Conservation (phyloP, 2,329 filamentous ascomycete species). For the Hypoxylon sp. region DNA sequence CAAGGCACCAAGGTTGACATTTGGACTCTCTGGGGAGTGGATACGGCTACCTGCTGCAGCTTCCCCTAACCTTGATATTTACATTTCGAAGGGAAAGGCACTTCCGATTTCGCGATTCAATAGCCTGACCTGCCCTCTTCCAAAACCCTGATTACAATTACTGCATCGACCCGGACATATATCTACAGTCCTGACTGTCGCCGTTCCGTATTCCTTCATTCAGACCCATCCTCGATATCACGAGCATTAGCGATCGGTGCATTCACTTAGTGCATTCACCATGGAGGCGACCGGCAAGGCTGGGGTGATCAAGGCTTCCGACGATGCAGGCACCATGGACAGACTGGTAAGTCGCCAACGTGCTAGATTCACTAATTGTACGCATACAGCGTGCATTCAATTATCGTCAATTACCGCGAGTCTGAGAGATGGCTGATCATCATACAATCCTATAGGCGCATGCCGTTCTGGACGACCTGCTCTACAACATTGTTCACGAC, state of each 20-base stretch:
- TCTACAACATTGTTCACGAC: constrained; percentile 80
- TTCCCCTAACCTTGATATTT: constrained; percentile 25
- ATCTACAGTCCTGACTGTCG: constrained; percentile 3
- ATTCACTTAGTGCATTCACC: constrained; percentile 30
- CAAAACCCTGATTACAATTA: constrained; percentile 15
- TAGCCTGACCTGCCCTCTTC: constrained; percentile 5
- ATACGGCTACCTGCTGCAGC: constrained; percentile 18
- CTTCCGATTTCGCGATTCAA: too few relatives aligned
- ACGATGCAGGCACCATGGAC: constrained; percentile 62
- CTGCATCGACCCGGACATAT: constrained; percentile 8
- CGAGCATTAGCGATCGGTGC: constrained; percentile 8
- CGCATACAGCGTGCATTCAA: neutral
- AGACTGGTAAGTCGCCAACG: constrained; percentile 61
- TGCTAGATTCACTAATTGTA: constrained; percentile 16
- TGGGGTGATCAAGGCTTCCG: constrained; percentile 62
- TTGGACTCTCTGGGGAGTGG: constrained; percentile 12
- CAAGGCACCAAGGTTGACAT: neutral
- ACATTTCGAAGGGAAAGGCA: constrained; percentile 12
- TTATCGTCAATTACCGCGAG: constrained; percentile 19
- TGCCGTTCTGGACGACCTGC: constrained; percentile 74
- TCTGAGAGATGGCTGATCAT: constrained; percentile 13
- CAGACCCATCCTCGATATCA: constrained; percentile 7
- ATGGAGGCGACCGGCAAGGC: constrained; percentile 59
- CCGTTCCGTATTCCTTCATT: neutral
- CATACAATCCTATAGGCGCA: constrained; percentile 56